Evolutionary conservation across 345 rosid species (phyloP).

Genomic region (Brassica cretica): DNA sequence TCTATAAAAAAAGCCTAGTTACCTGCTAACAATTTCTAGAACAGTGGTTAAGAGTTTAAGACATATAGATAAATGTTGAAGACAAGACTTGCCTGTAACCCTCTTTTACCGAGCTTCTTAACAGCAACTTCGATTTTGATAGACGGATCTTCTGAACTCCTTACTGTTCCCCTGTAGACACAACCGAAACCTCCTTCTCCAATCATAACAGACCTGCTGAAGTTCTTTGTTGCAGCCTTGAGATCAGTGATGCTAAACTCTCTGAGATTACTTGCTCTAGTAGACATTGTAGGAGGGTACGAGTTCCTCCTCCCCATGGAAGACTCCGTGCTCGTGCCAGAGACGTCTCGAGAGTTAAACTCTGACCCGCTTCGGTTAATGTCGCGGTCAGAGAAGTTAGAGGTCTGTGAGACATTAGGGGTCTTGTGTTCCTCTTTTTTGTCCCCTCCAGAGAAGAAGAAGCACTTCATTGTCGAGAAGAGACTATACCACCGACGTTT

Average conservation of each 20-base stretch:
- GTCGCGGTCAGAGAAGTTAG: conserved; percentile 50
- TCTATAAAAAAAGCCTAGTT: too few relatives aligned
- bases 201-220: conserved; percentile 72
- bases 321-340: conserved; percentile 58
- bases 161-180: conserved; percentile 68
- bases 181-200: conserved; percentile 98
- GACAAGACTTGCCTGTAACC: conserved; percentile 59
- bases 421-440: conserved; percentile 59
- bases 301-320: conserved; percentile 60
- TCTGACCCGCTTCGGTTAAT: conserved; percentile 56
- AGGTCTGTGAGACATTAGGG: conserved; percentile 42
- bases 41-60: too few relatives aligned
- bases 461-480: conserved; percentile 67
- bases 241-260: conserved; percentile 77
- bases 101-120: conserved; percentile 80
- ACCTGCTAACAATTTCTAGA: too few relatives aligned
- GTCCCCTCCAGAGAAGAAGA: conserved; percentile 51
- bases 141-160: conserved; percentile 53
- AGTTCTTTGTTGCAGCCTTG: conserved; percentile 80
- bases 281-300: conserved; percentile 50
- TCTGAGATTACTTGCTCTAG: conserved; percentile 63
- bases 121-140: conserved; percentile 78
- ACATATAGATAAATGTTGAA: too few relatives aligned
- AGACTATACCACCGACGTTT: conserved; percentile 22
- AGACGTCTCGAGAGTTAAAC: conserved; percentile 61